Percentiles rank a stretch among this genome's conserved stretches.
Evolutionary conservation across 768 basidiomycete genomes (phyloP).

Genomic region (Xerocomellus dryophilus): DNA sequence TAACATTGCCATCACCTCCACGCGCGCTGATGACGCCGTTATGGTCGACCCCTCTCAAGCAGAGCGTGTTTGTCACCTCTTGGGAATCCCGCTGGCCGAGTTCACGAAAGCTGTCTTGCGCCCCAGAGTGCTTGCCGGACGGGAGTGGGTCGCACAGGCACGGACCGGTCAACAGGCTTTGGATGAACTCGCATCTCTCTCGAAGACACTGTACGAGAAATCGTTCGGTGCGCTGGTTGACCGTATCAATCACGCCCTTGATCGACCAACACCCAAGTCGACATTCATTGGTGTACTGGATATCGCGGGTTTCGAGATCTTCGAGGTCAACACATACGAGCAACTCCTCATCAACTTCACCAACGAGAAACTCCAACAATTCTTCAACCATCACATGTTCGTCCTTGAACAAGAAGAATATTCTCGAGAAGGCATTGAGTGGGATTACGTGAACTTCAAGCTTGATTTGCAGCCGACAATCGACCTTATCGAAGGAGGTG

Average conservation of each 20-base stretch:
- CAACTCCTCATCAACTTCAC: constrained; percentile 98
- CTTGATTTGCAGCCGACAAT: constrained; percentile 97
- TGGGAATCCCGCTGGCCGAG: constrained; percentile 84
- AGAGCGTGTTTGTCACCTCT: constrained; percentile 83
- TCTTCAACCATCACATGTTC: constrained; percentile 99
- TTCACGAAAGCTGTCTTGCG: constrained; percentile 86
- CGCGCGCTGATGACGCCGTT: constrained; percentile 73
- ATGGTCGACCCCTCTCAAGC: constrained; percentile 84
- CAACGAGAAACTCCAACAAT: constrained; percentile 97
- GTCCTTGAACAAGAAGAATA: constrained; percentile 99
- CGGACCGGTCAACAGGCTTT: constrained; percentile 87
- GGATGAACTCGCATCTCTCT: constrained; percentile 86
- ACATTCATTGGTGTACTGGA: constrained; percentile 98
- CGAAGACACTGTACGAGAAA: constrained; percentile 97
- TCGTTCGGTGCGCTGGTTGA: constrained; percentile 93
- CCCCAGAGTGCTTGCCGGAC: constrained; percentile 88
- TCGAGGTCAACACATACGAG: constrained; percentile 91
- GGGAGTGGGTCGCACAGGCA: constrained; percentile 96
- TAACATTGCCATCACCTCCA: constrained; percentile 80
- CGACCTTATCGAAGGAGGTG: constrained; percentile 88
- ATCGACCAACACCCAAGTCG: constrained; percentile 86
- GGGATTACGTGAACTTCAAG: constrained; percentile 98
- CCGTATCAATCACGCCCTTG: constrained; percentile 89
- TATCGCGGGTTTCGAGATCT: constrained; percentile 99
- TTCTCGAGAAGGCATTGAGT: constrained; percentile 91